Evolutionary conservation across 1,284 basidiomycete species (phyloP), one percentile per base, ranked within the genome.

Genomic region (Prillingera fragicola): DNA sequence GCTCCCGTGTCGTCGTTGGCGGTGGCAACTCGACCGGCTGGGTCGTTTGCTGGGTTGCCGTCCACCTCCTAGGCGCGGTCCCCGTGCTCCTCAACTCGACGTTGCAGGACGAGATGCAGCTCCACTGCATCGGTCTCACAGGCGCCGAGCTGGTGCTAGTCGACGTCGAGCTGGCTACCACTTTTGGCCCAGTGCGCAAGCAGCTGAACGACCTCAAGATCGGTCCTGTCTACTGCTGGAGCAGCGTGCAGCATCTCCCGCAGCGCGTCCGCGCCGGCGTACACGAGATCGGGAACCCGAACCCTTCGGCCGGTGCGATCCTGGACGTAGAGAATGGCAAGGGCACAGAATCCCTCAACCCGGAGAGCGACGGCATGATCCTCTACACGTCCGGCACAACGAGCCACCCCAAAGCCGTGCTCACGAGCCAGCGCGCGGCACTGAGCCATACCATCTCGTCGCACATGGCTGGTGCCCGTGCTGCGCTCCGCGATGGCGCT

Each of bases 1-100:
- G 65, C 5, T 51, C 48, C 31, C 50, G 54, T 38, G 53, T 69
- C 9, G 65, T 57, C 3, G 57, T 69, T 23, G 63, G 60, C 3
- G 67, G 65, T 18, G 33, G 43, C 8, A 69, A 69, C 51, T 56
- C 45, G 28, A 48, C 60, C 8, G 32, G 37, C 10, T 69, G 64
- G 62, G 51, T 67, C 8, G 46, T 66, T 0, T 33, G 58, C 1
- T 69, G 60, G 39, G 40, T 62, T 15, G 67, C 65, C 6, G 48
- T 50, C 0, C 64, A 66, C 27, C 52, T 69, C 23, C 56, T 69
- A 29, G 67, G 65, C 12, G 67, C 56, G 0, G 53, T 66, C 5
- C 44, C 59, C 0, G 60, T 67, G 7, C 56, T 55, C 21, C 47
- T 69, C 3, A 69, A 69, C 48, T 55, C 59, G 8, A 63, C 59